These are phyloP conservation scores for Picea sitchensis DNA, from an alignment of 75 land plant genomes.

Conservation along the genomic window DNA sequence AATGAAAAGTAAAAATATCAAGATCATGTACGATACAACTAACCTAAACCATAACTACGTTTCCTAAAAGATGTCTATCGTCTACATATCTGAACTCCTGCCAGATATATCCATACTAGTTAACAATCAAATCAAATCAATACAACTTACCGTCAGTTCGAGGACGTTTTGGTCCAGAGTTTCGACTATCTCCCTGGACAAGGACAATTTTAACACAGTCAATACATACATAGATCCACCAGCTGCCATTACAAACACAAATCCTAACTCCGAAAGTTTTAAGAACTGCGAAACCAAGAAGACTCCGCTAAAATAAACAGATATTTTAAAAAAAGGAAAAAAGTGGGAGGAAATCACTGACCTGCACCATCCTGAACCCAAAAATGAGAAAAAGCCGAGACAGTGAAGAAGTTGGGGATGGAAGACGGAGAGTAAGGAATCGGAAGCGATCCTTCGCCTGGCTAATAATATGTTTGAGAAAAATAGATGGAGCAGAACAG, in stretches of 20 bases:
- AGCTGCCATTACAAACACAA: no score
- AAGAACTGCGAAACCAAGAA: no score
- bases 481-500: no score
- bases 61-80: background rate
- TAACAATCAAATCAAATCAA: background rate
- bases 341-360: background rate
- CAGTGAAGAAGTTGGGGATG: no score
- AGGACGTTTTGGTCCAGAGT: conserved; percentile 83
- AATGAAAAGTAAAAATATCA: background rate
- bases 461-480: no score
- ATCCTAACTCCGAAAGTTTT: no score
- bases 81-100: background rate
- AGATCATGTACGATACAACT: background rate
- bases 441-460: no score
- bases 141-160: conserved; percentile 73
- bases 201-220: no score
- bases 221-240: no score
- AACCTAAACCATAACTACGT: background rate
- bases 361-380: background rate
- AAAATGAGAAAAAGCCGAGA: no score
- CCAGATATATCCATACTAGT: background rate
- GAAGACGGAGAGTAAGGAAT: no score
- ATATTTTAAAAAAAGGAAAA: background rate
- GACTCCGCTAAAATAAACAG: background rate
- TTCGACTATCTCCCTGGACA: conserved; percentile 72